Base-by-base conservation (phyloP, 73 alveolate species). In the Uronychia binucleata region DNA sequence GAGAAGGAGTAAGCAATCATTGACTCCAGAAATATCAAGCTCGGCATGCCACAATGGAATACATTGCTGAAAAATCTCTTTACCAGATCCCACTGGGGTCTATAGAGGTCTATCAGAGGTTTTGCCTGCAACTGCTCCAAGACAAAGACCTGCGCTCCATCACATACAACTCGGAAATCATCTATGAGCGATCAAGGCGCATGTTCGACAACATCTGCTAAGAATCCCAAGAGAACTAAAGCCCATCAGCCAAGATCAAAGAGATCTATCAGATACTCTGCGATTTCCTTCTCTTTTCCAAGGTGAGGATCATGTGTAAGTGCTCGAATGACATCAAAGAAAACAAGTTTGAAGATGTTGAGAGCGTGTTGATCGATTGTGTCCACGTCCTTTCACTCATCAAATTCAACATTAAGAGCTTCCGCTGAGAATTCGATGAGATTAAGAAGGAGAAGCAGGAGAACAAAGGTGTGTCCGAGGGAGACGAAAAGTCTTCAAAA, bases 401-500 rank as follows among this genome's bases (percentile, higher is more conserved):
- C 78, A 75, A 76, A 46, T 31, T 83, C 1, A 26, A 33, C 29
- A 28, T 75, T 1, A 75, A 74, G 33, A 82, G 75, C 28, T 31
- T 83, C 1, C 33, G 75, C 30, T 75, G 75, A 76, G 58, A 75
- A 34, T 75, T 83, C 26, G 27, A 31, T 13, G 85, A 83, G 58
- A 77, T 46, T 1, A 83, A 83, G 33, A 75, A 83, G 59, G 85
- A 83, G 28, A 74, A 83, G 28, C 35, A 5, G 25, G 85, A 83
- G 11, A 83, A 46, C 59, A 83, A 74, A 74, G 30, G 84, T n/a
- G 89, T 82, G n/a, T n/a, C n/a, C 8, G 77, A 67, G 1, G 83
- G 83, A 26, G 90, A 83, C 75, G 90, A 83, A 30, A 30, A 79
- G n/a, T 83, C 90, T 33, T 83, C 90, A 33, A 85, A 79, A 25